A percentile compares a stretch with the other conserved stretches of the same genome.
Conservation (phyloP, 106 monocot species). For the Iris macrosiphon region DNA sequence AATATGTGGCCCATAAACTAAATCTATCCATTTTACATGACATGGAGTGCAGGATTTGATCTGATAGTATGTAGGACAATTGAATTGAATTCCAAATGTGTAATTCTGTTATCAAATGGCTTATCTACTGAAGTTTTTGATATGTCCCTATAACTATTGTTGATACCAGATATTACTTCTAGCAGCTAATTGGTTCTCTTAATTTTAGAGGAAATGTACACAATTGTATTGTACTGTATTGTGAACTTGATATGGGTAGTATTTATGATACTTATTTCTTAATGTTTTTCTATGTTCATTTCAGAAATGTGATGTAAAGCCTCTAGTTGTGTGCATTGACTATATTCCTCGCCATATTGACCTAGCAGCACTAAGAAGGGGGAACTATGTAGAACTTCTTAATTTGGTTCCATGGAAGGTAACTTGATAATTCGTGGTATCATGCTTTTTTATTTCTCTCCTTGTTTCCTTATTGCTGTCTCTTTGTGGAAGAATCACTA, state of each 20-base stretch:
- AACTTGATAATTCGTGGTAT: conserved; percentile 10
- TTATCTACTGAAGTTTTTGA: too few relatives aligned
- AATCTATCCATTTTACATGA: too few relatives aligned
- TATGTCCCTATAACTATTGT: too few relatives aligned
- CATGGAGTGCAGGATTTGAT: too few relatives aligned
- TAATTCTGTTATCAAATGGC: too few relatives aligned
- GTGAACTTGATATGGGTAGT: neutral
- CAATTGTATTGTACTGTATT: neutral
- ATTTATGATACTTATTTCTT: neutral
- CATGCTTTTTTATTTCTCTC: neutral
- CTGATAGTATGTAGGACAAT: too few relatives aligned
- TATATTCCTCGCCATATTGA: conserved; percentile 92
- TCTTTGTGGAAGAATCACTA: neutral
- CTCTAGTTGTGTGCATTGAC: conserved; percentile 73
- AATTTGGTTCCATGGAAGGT: conserved; percentile 98
- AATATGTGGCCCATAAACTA: too few relatives aligned
- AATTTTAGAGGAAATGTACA: too few relatives aligned
- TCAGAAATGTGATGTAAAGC: conserved; percentile 86
- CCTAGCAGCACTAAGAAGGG: conserved; percentile 67
- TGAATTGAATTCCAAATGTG: too few relatives aligned
- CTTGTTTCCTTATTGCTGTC: neutral
- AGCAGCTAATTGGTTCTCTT: too few relatives aligned
- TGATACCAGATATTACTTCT: too few relatives aligned
- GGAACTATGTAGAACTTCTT: conserved; percentile 84
- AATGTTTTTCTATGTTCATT: conserved; percentile 5